phyloP scores from a whole-genome alignment of 2,329 filamentous ascomycete genomes.

The Microthyrium microscopicum region DNA sequence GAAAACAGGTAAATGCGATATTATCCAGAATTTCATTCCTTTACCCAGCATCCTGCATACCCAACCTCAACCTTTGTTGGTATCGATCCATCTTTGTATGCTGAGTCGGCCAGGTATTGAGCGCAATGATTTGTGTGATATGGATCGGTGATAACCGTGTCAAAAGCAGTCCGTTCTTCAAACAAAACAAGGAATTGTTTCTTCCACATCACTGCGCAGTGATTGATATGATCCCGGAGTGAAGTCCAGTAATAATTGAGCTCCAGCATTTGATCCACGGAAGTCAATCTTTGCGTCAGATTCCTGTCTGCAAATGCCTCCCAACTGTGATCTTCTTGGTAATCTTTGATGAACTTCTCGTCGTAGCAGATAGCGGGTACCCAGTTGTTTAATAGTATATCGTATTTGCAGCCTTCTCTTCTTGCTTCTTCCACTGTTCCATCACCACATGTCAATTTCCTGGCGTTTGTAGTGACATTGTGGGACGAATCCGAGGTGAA shows the following conservation, averaged over 20 bases:
- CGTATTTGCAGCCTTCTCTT: slow-evolving; percentile 17
- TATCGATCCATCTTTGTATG: background rate
- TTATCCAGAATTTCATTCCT: too few species aligned
- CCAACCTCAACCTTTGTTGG: slow-evolving; percentile 6
- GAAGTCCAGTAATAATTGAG: slow-evolving; percentile 4
- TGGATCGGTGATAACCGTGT: slow-evolving; percentile 4
- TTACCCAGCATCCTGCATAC: slow-evolving; percentile 8
- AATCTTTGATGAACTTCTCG: slow-evolving; percentile 18
- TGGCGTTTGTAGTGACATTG: slow-evolving; percentile 5
- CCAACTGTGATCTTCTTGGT: slow-evolving; percentile 4
- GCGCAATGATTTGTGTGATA: slow-evolving; percentile 7
- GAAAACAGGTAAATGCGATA: too few species aligned
- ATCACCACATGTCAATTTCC: slow-evolving; percentile 15
- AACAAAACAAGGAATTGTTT: slow-evolving; percentile 5
- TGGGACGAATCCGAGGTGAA: too few species aligned
- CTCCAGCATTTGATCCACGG: slow-evolving; percentile 1
- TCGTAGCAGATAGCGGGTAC: slow-evolving; percentile 20
- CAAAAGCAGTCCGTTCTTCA: slow-evolving; percentile 4
- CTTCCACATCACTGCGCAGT: slow-evolving; percentile 6
- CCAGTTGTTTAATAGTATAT: slow-evolving; percentile 20
- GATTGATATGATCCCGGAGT: slow-evolving; percentile 6
- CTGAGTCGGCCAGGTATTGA: slow-evolving; percentile 4
- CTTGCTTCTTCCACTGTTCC: slow-evolving; percentile 15
- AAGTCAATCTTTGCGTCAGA: background rate
- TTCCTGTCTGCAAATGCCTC: slow-evolving; percentile 3